Base-by-base conservation (phyloP, 2,329 filamentous ascomycete species). In the Diaporthe vaccinii region DNA sequence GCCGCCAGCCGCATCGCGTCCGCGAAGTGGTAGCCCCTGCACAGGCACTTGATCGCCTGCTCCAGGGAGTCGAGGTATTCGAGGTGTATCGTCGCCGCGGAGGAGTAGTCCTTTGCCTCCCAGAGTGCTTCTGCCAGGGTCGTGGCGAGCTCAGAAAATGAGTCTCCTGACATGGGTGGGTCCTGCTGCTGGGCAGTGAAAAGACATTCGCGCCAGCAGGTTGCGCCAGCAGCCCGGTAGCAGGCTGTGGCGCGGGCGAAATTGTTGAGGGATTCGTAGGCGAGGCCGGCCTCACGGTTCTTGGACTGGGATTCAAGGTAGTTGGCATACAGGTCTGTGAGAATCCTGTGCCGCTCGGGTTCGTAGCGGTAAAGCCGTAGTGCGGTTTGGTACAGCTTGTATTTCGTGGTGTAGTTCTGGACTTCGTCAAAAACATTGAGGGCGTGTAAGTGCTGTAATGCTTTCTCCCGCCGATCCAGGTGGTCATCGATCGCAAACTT, bases 401-500 rank as follows among this genome's bases (percentile, higher is more conserved):
- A 93, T 82, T 95, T 96, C 78, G 91, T 88, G 2, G 92, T 91
- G 84, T 98, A 99, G 9, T 87, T 85, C 78, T 93, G 91, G 31
- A 97, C 87, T 81, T 98, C 95, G 20, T 94, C 91, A 80, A 98
- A 97, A 1, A 86, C 91, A 74, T 92, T 89, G 15, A 98, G 86
- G 0, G 91, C 88, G 79, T 96, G 91, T 2, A 99, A 89, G 79
- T 97, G 94, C 2, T 83, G 84, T 5, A 98, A 87, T 0, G 97
- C 96, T 85, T 98, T 98, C 57, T 87, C 84, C 62, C 92, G 90
- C 20, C 95, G 93, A 46, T 90, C 90, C 5, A 99, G 91, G 81
- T 98, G 92, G 80, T 98, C 93, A 81, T 99, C 97, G 71, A 99
- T 98, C 57, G 92, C 91, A 79, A 96, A 98, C 71, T 92, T 90